Percentiles rank a stretch among this genome's conserved stretches.
Evolutionary conservation across 805 yeast species (phyloP).

Genomic region (Starmera caribaea): DNA sequence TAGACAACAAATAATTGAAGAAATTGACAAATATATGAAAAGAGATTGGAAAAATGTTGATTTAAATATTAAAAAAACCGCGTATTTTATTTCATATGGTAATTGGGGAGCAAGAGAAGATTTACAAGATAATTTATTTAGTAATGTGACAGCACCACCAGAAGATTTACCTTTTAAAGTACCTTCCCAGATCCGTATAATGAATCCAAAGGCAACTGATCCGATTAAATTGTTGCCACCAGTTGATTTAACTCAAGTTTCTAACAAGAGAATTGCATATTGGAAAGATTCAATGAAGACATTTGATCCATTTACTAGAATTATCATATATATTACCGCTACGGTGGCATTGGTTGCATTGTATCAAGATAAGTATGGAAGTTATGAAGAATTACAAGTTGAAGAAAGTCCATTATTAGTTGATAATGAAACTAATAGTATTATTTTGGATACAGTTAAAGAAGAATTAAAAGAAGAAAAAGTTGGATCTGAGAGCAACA

Average conservation of each 20-base stretch:
- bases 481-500: background rate
- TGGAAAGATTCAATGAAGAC: constrained; percentile 36
- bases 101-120: constrained; percentile 62
- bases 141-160: constrained; percentile 33
- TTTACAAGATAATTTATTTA: constrained; percentile 34
- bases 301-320: constrained; percentile 49
- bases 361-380: constrained; percentile 46
- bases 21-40: constrained; percentile 37
- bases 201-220: constrained; percentile 8
- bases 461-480: constrained; percentile 4
- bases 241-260: constrained; percentile 32
- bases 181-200: constrained; percentile 23
- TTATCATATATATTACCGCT: constrained; percentile 38
- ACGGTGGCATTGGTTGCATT: constrained; percentile 41
- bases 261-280: constrained; percentile 32
- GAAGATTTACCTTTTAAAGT: constrained; percentile 49
- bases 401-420: constrained; percentile 33
- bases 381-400: constrained; percentile 22
- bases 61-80: constrained; percentile 40
- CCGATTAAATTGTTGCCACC: constrained; percentile 23
- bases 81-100: constrained; percentile 58
- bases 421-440: constrained; percentile 22
- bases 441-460: constrained; percentile 4
- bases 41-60: constrained; percentile 47
- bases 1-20: constrained; percentile 48